Evolutionary conservation across 192 early-diverging fungal species (phyloP).

Genomic region (Coemansia sp.): DNA sequence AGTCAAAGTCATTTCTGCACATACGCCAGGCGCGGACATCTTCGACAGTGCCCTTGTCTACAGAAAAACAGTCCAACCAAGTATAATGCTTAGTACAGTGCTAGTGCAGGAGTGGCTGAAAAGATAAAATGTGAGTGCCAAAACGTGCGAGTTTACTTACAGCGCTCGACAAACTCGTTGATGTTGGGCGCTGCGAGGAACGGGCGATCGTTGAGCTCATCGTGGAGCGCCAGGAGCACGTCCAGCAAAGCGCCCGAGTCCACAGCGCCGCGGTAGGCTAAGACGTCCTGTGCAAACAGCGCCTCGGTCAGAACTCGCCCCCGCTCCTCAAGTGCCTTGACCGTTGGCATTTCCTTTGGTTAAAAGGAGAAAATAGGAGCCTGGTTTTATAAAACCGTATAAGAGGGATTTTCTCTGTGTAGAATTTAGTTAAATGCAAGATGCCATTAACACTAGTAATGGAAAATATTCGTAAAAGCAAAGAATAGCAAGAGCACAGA

Average conservation of each 20-base stretch:
- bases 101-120: not conserved
- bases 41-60: slow-evolving; percentile 34
- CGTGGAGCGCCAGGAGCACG: slow-evolving; percentile 39
- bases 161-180: slow-evolving; percentile 46
- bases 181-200: slow-evolving; percentile 42
- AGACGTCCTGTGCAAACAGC: slow-evolving; percentile 30
- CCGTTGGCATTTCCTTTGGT: slow-evolving; percentile 12
- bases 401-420: no score
- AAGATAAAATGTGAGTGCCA: not conserved
- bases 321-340: slow-evolving; percentile 36
- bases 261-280: slow-evolving; percentile 49
- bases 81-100: not conserved
- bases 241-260: slow-evolving; percentile 49
- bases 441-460: not conserved
- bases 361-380: no score
- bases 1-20: slow-evolving; percentile 48
- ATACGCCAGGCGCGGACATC: slow-evolving; percentile 35
- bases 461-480: not conserved
- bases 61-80: not conserved
- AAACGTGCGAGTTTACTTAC: slow-evolving; percentile 18
- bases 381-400: not conserved
- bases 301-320: slow-evolving; percentile 31
- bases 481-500: not conserved
- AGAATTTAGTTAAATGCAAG: no score
- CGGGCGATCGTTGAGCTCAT: slow-evolving; percentile 42